Evolutionary conservation across 1,139 yeast species (phyloP).

Genomic region (Scheffersomyces quercinus): DNA sequence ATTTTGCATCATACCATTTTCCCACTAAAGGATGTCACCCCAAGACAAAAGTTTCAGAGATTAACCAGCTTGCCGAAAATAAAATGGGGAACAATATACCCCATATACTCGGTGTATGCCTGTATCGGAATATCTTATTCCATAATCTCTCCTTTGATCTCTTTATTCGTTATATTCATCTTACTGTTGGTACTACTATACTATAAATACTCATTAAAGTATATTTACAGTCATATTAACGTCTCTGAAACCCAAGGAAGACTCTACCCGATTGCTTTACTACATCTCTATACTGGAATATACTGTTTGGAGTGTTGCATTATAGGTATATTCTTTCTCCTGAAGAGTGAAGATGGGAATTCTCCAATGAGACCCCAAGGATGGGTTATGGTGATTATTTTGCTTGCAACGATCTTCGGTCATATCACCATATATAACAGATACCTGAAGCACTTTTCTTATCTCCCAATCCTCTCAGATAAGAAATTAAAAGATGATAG

Average conservation of each 20-base stretch:
- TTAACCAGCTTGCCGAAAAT: constrained; percentile 45
- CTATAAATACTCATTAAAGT: constrained; percentile 67
- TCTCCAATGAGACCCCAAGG: constrained; percentile 42
- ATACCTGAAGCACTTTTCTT: constrained; percentile 27
- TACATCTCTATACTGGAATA: constrained; percentile 75
- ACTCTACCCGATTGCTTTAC: constrained; percentile 70
- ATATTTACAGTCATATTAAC: constrained; percentile 49
- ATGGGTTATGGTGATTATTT: constrained; percentile 43
- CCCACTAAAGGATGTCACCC: constrained; percentile 51
- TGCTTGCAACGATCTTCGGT: constrained; percentile 36
- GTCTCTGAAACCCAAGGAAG: constrained; percentile 68
- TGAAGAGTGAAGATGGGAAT: constrained; percentile 43
- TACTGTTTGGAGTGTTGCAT: constrained; percentile 79
- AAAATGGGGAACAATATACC: constrained; percentile 79
- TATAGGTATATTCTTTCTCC: constrained; percentile 70
- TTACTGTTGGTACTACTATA: constrained; percentile 59
- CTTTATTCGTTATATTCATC: constrained; percentile 61
- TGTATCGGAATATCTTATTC: constrained; percentile 77
- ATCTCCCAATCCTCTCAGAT: constrained; percentile 29
- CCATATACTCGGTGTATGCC: constrained; percentile 72
- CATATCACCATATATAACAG: constrained; percentile 33
- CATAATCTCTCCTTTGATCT: constrained; percentile 75
- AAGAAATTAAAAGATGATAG: constrained; percentile 2
- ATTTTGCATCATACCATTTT: constrained; percentile 37
- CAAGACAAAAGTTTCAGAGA: constrained; percentile 55